Percentiles rank a stretch among this genome's conserved stretches.
Conservation (phyloP, 352 stramenopile species). For the Globisporangium takayamanum region DNA sequence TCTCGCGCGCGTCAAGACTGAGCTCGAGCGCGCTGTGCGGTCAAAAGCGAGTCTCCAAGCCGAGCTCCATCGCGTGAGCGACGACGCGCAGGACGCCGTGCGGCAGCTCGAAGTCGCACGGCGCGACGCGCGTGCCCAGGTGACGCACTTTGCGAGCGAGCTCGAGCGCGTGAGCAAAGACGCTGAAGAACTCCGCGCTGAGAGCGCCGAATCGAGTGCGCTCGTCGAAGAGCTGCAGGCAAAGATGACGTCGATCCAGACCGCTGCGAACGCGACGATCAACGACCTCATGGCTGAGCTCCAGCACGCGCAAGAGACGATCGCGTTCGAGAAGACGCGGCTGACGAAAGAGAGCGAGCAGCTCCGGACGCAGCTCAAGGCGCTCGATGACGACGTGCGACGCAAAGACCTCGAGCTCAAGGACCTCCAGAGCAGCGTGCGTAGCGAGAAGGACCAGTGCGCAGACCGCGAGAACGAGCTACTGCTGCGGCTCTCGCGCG, state of each 20-base stretch:
- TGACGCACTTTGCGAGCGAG: conserved; percentile 35
- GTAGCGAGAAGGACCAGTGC: conserved; percentile 20
- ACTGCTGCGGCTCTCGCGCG: conserved; percentile 20
- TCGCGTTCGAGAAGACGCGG: conserved; percentile 44
- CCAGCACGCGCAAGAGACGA: conserved; percentile 46
- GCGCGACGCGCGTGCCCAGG: conserved; percentile 37
- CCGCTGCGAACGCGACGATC: conserved; percentile 69
- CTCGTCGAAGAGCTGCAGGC: conserved; percentile 51
- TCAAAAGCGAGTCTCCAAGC: conserved; percentile 43
- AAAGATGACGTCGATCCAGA: conserved; percentile 69
- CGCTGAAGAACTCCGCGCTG: conserved; percentile 32
- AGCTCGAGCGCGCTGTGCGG: conserved; percentile 38
- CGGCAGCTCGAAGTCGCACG: conserved; percentile 58
- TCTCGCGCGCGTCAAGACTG: conserved; percentile 20
- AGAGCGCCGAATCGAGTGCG: conserved; percentile 30
- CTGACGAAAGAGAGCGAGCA: conserved; percentile 42
- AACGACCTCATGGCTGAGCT: conserved; percentile 64
- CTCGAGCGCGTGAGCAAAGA: conserved; percentile 40
- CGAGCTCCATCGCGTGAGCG: conserved; percentile 42
- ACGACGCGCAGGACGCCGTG: conserved; percentile 51
- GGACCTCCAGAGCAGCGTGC: conserved; percentile 20
- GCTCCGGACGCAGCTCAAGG: conserved; percentile 28
- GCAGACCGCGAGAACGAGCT: conserved; percentile 31
- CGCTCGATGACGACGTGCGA: conserved; percentile 42
- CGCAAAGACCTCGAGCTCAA: conserved; percentile 36